phyloP scores from a whole-genome alignment of 352 stramenopile species.

The Bremia lactucae region DNA sequence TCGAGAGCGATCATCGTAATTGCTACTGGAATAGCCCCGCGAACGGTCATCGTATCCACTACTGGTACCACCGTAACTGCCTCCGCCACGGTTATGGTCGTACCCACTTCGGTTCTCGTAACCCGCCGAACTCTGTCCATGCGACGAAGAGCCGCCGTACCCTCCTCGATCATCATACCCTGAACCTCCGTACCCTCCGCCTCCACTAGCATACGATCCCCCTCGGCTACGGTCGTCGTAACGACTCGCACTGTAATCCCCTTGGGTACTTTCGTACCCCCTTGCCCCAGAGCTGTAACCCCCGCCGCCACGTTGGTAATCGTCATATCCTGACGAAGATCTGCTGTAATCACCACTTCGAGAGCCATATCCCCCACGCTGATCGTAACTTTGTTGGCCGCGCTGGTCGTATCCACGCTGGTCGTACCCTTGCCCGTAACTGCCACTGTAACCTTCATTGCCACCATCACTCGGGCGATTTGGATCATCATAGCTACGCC shows the following conservation, averaged over 20 bases:
- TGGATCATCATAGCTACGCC: constrained; percentile 1
- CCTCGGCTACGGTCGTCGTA: constrained; percentile 13
- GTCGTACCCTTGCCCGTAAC: constrained; percentile 12
- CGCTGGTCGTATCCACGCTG: constrained; percentile 14
- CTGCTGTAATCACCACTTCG: constrained; percentile 8
- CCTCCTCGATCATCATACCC: constrained; percentile 5
- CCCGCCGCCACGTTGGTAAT: constrained; percentile 18
- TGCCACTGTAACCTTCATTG: constrained; percentile 14
- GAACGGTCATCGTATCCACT: constrained; percentile 21
- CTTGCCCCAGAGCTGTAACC: constrained; percentile 9
- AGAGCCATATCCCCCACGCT: constrained; percentile 3
- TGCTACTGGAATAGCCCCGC: constrained; percentile 8
- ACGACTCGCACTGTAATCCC: constrained; percentile 15
- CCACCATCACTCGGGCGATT: constrained; percentile 7
- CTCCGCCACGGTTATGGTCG: constrained; percentile 9
- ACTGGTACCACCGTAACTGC: constrained; percentile 2
- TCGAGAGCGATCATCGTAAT: constrained; percentile 14
- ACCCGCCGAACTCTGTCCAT: constrained; percentile 10
- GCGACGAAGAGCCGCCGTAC: constrained; percentile 7
- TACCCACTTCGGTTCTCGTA: constrained; percentile 23
- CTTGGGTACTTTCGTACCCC: constrained; percentile 9
- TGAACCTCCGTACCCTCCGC: constrained; percentile 7
- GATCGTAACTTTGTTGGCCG: constrained; percentile 20
- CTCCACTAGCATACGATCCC: constrained; percentile 5
- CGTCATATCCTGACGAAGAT: constrained; percentile 17